phyloP scores from a whole-genome alignment of 108 stramenopile genomes.

The Nannochloropsis oceanica region DNA sequence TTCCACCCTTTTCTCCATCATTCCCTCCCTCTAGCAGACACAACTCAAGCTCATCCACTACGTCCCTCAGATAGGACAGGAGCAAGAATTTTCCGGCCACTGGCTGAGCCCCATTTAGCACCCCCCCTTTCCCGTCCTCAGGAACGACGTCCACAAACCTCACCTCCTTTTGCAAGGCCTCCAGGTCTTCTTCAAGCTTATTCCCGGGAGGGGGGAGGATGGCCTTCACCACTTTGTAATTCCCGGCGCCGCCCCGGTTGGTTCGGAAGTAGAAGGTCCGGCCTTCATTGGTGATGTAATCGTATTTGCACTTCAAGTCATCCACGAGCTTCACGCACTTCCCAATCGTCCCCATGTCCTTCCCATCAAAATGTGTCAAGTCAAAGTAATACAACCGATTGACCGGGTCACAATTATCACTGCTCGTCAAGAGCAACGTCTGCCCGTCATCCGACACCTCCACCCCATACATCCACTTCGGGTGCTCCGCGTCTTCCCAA shows the following conservation, averaged over 20 bases:
- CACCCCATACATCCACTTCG: conserved; percentile 13
- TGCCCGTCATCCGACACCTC: conserved; percentile 10
- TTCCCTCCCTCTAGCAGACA: neutral
- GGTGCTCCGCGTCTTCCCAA: conserved; percentile 3
- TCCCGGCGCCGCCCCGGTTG: neutral
- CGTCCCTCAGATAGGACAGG: conserved; percentile 13
- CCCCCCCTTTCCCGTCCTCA: neutral
- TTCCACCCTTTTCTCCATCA: neutral
- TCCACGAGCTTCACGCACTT: conserved; percentile 27
- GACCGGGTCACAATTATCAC: conserved; percentile 36
- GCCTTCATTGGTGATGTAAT: conserved; percentile 35
- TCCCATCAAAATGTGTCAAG: conserved; percentile 6
- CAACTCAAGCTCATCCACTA: conserved; percentile 9
- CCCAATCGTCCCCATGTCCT: conserved; percentile 7
- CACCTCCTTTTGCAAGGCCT: neutral
- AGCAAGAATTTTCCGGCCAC: conserved; percentile 8
- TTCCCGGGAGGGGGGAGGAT: conserved; percentile 10
- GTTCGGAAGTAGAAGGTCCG: conserved; percentile 29
- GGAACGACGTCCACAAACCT: neutral
- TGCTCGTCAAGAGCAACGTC: conserved; percentile 6
- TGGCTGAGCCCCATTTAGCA: conserved; percentile 2
- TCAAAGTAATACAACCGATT: conserved; percentile 36
- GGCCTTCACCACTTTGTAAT: neutral
- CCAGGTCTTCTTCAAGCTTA: conserved; percentile 12
- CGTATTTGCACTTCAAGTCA: conserved; percentile 25